phyloP scores from a whole-genome alignment of 1,284 basidiomycete species.

The Nidula niveotomentosa region DNA sequence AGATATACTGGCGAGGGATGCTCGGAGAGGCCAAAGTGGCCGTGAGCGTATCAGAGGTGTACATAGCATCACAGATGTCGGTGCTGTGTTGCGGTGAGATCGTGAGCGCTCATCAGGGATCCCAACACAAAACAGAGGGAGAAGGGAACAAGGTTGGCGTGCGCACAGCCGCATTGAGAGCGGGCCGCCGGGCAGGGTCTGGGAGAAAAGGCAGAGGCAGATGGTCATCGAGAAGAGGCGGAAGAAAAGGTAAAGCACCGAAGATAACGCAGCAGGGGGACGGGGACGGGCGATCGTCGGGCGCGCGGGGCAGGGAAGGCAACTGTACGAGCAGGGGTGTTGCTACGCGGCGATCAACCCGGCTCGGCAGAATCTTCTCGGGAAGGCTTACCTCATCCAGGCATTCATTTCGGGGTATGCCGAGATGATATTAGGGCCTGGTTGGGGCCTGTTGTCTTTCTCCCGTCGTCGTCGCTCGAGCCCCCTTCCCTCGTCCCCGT shows the following conservation, averaged over 20 bases:
- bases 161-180: background rate
- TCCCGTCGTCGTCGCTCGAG: background rate
- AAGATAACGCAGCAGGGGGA: background rate
- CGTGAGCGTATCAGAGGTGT: background rate
- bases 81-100: background rate
- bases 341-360: background rate
- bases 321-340: background rate
- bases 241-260: background rate
- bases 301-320: background rate
- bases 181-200: background rate
- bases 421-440: background rate
- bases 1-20: background rate
- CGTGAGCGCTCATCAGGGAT: background rate
- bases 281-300: background rate
- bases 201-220: background rate
- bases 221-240: background rate
- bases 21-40: background rate
- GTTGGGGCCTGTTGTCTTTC: background rate
- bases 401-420: background rate
- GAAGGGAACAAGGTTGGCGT: background rate
- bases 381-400: background rate
- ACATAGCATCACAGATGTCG: background rate
- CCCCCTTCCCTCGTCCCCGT: slow-evolving; percentile 3
- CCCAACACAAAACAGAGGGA: no score
- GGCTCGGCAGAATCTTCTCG: background rate